These are phyloP conservation scores for Aspergillus heteromorphus DNA, from an alignment of 495 filamentous ascomycete species.

Conservation along the genomic window DNA sequence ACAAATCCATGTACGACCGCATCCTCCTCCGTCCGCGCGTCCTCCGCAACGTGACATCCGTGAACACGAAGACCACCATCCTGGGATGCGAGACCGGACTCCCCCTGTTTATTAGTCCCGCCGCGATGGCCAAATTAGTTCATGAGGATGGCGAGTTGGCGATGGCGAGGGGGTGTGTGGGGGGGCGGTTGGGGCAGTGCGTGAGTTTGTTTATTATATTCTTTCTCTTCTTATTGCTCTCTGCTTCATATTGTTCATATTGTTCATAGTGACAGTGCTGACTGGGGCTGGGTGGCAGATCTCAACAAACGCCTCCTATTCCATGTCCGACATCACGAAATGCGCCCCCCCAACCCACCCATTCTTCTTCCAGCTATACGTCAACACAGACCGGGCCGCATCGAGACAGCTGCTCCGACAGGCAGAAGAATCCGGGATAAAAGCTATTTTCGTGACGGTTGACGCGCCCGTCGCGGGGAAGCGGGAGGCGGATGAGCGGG, in stretches of 20 bases:
- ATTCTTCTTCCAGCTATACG: constrained; percentile 71
- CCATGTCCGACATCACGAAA: constrained; percentile 51
- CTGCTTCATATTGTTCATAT: constrained; percentile 8
- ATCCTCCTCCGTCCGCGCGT: constrained; percentile 64
- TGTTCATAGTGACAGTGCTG: not conserved
- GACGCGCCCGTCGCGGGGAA: constrained; percentile 83
- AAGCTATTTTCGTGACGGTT: constrained; percentile 69
- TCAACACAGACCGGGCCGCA: constrained; percentile 57
- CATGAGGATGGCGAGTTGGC: not conserved
- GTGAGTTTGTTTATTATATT: not conserved
- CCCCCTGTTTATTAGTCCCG: not conserved
- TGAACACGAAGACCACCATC: constrained; percentile 34
- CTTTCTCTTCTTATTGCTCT: not conserved
- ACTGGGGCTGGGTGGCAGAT: constrained; percentile 19
- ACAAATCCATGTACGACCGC: constrained; percentile 41
- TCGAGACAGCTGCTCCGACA: constrained; percentile 44
- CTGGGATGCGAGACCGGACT: not conserved
- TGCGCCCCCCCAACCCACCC: constrained; percentile 22
- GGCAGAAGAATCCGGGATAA: constrained; percentile 39
- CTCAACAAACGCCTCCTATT: constrained; percentile 49
- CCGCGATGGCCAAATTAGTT: not conserved
- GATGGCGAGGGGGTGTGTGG: constrained; percentile 35
- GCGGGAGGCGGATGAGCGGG: constrained; percentile 74
- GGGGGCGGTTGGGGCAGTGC: constrained; percentile 40
- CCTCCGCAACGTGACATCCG: constrained; percentile 54